Conservation (phyloP, 306 rosid species). For the Begonia masoniana region DNA sequence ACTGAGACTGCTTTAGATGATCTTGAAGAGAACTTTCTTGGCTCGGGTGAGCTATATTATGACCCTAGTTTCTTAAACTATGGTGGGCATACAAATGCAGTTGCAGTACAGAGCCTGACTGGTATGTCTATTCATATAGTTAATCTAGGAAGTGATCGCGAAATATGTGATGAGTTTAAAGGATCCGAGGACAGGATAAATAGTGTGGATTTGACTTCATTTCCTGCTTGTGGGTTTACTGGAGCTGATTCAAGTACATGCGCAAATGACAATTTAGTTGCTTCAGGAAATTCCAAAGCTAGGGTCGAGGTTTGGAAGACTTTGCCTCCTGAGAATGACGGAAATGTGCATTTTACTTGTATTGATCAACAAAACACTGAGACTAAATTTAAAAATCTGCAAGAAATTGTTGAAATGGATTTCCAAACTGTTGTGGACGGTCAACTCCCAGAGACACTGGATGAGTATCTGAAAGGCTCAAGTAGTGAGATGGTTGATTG, state of each 20-base stretch:
- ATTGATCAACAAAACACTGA: constrained; percentile 23
- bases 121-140: constrained; percentile 10
- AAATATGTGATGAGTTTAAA: constrained; percentile 17
- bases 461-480: constrained; percentile 13
- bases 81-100: constrained; percentile 11
- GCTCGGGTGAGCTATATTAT: constrained; percentile 20
- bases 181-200: constrained; percentile 17
- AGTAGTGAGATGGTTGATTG: constrained; percentile 26
- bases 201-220: constrained; percentile 22
- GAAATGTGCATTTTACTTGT: constrained; percentile 18
- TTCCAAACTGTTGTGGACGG: constrained; percentile 14
- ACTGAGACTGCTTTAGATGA: constrained; percentile 8
- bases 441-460: constrained; percentile 17
- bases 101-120: constrained; percentile 7
- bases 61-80: constrained; percentile 13
- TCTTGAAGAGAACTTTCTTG: constrained; percentile 17
- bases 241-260: constrained; percentile 21
- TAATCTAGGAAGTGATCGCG: constrained; percentile 8
- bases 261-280: constrained; percentile 16
- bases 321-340: constrained; percentile 23
- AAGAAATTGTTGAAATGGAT: constrained; percentile 18
- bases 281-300: constrained; percentile 26
- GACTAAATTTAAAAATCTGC: constrained; percentile 19
- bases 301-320: constrained; percentile 20
- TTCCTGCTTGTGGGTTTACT: constrained; percentile 20